These are phyloP conservation scores for Saccharomycopsis hybrid DNA, from an alignment of 1,139 yeast genomes.

Conservation along the genomic window DNA sequence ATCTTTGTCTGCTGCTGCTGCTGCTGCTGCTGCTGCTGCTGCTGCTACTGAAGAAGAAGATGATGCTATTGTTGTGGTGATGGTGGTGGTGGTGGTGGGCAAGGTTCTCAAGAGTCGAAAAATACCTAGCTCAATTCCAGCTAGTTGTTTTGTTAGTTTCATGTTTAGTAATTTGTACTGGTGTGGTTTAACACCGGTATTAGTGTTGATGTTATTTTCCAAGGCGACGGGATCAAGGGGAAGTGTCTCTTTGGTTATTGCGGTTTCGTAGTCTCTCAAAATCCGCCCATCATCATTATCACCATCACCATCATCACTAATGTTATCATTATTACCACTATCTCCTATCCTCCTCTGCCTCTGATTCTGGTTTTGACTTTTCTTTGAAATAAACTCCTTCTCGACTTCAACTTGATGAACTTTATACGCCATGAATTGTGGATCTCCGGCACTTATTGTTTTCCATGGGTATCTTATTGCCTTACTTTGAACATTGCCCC, in stretches of 20 bases:
- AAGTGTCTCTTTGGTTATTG: too few relatives aligned
- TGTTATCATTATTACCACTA: too few relatives aligned
- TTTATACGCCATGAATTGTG: conserved; percentile 9
- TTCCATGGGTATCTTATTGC: conserved; percentile 18
- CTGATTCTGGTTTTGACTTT: not conserved
- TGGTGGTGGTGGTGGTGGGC: too few relatives aligned
- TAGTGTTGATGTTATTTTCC: too few relatives aligned
- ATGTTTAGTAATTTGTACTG: not conserved
- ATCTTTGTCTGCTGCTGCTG: too few relatives aligned
- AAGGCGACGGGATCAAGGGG: too few relatives aligned
- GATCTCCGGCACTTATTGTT: conserved; percentile 3
- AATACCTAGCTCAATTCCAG: conserved; percentile 2
- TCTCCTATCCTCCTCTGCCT: too few relatives aligned
- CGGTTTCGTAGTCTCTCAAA: not conserved
- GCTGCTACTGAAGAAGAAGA: too few relatives aligned
- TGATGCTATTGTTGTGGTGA: too few relatives aligned
- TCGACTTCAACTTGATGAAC: conserved; percentile 15
- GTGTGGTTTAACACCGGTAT: not conserved
- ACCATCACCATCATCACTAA: too few relatives aligned
- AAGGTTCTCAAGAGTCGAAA: not conserved
- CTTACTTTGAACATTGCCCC: conserved; percentile 5
- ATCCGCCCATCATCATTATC: not conserved
- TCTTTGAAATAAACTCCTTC: not conserved
- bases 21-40: too few relatives aligned
- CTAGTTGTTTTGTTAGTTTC: not conserved